Evolutionary conservation across 495 filamentous ascomycete genomes (phyloP).

Genomic region (Talaromyces liani): DNA sequence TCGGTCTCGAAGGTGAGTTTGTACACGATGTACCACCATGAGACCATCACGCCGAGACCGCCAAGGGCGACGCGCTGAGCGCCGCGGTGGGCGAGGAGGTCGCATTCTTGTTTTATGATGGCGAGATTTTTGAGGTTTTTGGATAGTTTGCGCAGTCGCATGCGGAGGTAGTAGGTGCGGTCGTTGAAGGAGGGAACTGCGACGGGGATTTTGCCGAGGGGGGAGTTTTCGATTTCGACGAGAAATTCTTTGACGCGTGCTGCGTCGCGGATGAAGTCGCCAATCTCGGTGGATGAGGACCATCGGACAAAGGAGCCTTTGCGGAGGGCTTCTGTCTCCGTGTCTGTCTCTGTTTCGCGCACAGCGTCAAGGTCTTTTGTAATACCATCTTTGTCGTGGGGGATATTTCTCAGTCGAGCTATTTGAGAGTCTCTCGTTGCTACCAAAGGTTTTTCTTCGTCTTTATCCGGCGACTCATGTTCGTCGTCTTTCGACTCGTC

Average conservation of each 20-base stretch:
- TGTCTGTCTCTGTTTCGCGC: constrained; percentile 13
- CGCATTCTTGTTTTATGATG: constrained; percentile 74
- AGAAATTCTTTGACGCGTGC: constrained; percentile 77
- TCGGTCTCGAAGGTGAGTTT: constrained; percentile 71
- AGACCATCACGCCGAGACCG: constrained; percentile 61
- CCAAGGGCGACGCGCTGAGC: constrained; percentile 74
- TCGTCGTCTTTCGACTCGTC: constrained; percentile 41
- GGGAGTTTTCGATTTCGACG: constrained; percentile 69
- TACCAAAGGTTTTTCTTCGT: not conserved
- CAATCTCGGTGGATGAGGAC: constrained; percentile 83
- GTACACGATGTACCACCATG: constrained; percentile 79
- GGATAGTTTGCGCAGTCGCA: constrained; percentile 64
- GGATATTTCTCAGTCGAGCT: constrained; percentile 9
- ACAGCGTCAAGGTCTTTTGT: not conserved
- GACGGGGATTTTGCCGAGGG: constrained; percentile 61
- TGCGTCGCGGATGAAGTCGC: constrained; percentile 92
- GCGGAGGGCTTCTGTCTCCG: constrained; percentile 13
- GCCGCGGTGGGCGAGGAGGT: constrained; percentile 62
- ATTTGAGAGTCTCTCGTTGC: not conserved
- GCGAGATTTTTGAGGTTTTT: constrained; percentile 57
- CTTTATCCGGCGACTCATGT: constrained; percentile 30
- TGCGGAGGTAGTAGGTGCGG: constrained; percentile 76
- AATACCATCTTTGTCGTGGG: constrained; percentile 12
- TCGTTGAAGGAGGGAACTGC: constrained; percentile 83
- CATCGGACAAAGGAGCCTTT: constrained; percentile 69